phyloP scores from a whole-genome alignment of 495 filamentous ascomycete species.

The Podospora bellae-mahoneyi region DNA sequence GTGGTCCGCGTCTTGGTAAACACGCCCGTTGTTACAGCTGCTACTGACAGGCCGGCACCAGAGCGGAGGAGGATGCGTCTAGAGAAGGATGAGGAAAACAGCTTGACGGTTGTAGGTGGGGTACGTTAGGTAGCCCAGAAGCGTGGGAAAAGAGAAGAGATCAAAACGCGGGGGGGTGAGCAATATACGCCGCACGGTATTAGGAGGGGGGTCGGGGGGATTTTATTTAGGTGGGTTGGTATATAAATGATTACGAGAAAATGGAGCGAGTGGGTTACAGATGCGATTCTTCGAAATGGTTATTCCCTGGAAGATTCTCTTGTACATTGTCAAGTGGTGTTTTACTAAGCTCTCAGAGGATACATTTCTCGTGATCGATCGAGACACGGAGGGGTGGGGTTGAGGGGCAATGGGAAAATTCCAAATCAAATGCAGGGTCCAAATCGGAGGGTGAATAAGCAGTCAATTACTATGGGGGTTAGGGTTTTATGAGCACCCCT shows the following conservation, averaged over 20 bases:
- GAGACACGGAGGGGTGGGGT: neutral
- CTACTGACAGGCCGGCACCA: constrained; percentile 61
- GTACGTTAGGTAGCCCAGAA: constrained; percentile 12
- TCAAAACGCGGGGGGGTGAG: neutral
- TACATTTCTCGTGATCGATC: neutral
- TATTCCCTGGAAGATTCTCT: neutral
- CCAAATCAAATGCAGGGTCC: neutral
- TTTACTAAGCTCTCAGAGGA: constrained; percentile 14
- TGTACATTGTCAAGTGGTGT: neutral
- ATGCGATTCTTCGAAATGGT: constrained; percentile 11
- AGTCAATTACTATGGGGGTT: constrained; percentile 5
- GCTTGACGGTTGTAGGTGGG: constrained; percentile 53
- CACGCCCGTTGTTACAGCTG: constrained; percentile 57
- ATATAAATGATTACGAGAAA: constrained; percentile 6
- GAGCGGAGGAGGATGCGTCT: constrained; percentile 49
- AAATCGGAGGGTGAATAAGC: neutral
- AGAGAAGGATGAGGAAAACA: constrained; percentile 77
- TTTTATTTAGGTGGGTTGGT: neutral
- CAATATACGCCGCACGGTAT: neutral
- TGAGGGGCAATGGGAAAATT: neutral
- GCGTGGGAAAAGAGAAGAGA: constrained; percentile 7
- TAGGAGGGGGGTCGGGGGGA: neutral
- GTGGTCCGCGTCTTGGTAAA: constrained; percentile 53
- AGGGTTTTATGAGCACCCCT: constrained; percentile 8
- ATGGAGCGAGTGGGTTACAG: constrained; percentile 5